These are phyloP conservation scores for Trichoderma virens DNA, from an alignment of 495 filamentous ascomycete genomes.

Conservation along the genomic window DNA sequence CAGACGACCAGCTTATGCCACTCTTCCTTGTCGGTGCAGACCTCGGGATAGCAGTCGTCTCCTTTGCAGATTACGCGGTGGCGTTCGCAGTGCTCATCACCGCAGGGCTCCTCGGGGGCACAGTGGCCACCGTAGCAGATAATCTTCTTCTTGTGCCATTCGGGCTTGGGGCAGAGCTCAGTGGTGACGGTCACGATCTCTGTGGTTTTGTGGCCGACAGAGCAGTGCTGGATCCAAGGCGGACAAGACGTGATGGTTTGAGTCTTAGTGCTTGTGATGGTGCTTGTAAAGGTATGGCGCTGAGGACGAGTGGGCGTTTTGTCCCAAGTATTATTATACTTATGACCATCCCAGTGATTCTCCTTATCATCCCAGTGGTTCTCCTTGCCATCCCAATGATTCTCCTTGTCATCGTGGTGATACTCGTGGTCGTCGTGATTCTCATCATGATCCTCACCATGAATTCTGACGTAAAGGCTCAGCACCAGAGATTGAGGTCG, in stretches of 20 bases:
- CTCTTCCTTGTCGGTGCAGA: not conserved
- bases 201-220: not conserved
- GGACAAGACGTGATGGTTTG: conserved; percentile 3
- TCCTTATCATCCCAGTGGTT: too few relatives aligned
- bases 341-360: too few relatives aligned
- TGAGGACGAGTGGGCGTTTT: not conserved
- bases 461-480: not conserved
- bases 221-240: not conserved
- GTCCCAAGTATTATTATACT: too few relatives aligned
- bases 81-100: not conserved
- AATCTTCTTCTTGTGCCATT: not conserved
- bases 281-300: not conserved
- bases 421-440: not conserved
- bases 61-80: conserved; percentile 8
- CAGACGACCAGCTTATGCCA: not conserved
- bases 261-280: not conserved
- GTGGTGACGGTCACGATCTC: conserved; percentile 1
- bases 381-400: not conserved
- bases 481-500: not conserved
- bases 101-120: conserved; percentile 4
- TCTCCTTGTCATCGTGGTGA: not conserved
- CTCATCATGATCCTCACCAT: not conserved
- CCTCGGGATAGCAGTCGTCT: not conserved
- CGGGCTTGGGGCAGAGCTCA: not conserved
- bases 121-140: conserved; percentile 9